phyloP scores from a whole-genome alignment of 257 asterid species.

The Solanum tarapatanum region DNA sequence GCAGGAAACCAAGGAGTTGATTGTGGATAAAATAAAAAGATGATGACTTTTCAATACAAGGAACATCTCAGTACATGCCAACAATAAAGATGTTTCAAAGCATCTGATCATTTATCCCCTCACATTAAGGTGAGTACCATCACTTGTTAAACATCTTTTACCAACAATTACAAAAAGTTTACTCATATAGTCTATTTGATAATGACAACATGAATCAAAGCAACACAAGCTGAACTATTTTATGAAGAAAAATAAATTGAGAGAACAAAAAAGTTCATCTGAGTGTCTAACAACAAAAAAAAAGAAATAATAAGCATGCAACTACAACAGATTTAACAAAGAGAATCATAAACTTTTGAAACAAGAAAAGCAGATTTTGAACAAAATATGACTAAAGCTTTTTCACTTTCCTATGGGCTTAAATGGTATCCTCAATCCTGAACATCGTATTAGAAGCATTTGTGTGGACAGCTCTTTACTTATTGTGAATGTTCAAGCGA shows the following conservation, averaged over 20 bases:
- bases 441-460: neutral
- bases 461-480: neutral
- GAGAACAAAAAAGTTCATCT: neutral
- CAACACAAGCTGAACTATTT: neutral
- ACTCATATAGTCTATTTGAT: neutral
- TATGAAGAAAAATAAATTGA: neutral
- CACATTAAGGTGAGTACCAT: neutral
- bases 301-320: neutral
- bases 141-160: neutral
- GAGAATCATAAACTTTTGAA: neutral
- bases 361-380: neutral
- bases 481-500: neutral
- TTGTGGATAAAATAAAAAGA: neutral
- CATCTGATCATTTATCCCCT: neutral
- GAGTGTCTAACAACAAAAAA: neutral
- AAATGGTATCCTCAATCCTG: neutral
- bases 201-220: neutral
- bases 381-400: neutral
- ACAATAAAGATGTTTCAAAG: neutral
- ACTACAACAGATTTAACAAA: neutral
- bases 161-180: neutral
- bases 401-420: neutral
- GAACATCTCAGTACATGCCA: neutral
- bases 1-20: neutral
- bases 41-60: neutral